Evolutionary conservation across 106 monocot genomes (phyloP).

Genomic region (Allium sativum): DNA sequence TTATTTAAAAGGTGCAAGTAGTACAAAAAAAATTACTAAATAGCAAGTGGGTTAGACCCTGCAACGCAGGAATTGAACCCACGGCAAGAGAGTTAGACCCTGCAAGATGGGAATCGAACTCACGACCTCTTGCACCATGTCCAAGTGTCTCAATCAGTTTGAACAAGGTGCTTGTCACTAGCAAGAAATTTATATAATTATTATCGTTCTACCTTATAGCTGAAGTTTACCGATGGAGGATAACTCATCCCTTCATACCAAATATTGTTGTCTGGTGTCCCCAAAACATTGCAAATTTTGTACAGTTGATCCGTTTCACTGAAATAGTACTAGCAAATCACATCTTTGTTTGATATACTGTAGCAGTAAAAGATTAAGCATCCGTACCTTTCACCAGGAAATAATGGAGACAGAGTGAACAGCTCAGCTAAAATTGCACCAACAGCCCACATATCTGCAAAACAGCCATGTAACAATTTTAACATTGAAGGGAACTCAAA

Average conservation of each 20-base stretch:
- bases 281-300: slow-evolving; percentile 78
- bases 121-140: too few relatives aligned
- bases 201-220: slow-evolving; percentile 36
- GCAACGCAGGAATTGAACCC: too few relatives aligned
- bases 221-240: slow-evolving; percentile 32
- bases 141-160: too few relatives aligned
- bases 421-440: slow-evolving; percentile 93
- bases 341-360: background rate
- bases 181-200: background rate
- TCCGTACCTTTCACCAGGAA: slow-evolving; percentile 86
- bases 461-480: background rate
- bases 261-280: slow-evolving; percentile 52
- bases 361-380: background rate
- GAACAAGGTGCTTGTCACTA: too few relatives aligned
- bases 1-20: too few relatives aligned
- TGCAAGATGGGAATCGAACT: too few relatives aligned
- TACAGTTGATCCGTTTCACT: slow-evolving; percentile 85
- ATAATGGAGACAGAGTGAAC: slow-evolving; percentile 67
- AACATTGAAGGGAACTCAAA: background rate
- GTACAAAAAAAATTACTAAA: too few relatives aligned
- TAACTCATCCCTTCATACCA: slow-evolving; percentile 65
- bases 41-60: too few relatives aligned
- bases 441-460: slow-evolving; percentile 89
- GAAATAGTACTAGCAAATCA: slow-evolving; percentile 7
- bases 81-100: too few relatives aligned